Evolutionary conservation across 495 filamentous ascomycete genomes (phyloP).

Genomic region (Talaromyces nanjingensis): DNA sequence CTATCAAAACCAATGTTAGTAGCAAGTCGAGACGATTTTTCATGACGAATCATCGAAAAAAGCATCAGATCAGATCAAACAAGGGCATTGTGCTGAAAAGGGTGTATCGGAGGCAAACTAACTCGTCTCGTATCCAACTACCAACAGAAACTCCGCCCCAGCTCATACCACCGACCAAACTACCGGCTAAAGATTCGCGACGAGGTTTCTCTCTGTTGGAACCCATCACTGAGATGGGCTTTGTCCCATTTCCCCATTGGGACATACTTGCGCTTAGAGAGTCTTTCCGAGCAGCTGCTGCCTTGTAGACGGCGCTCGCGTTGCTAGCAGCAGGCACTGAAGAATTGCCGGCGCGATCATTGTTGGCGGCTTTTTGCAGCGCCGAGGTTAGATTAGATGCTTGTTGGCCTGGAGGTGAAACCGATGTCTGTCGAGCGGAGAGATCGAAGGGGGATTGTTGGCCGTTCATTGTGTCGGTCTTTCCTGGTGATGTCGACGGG

Average conservation of each 20-base stretch:
- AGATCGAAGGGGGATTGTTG: conserved; percentile 59
- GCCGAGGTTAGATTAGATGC: conserved; percentile 58
- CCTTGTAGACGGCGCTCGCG: conserved; percentile 35
- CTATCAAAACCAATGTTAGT: conserved; percentile 36
- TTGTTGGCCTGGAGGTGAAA: conserved; percentile 54
- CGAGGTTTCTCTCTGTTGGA: conserved; percentile 68
- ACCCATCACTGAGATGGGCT: conserved; percentile 77
- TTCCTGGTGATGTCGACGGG: conserved; percentile 21
- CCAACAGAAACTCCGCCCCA: conserved; percentile 96
- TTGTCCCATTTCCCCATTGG: conserved; percentile 66
- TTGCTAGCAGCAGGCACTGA: conserved; percentile 12
- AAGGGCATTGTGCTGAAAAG: neutral
- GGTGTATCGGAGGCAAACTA: conserved; percentile 6
- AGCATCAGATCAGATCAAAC: neutral
- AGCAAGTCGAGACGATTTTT: neutral
- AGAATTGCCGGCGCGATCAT: conserved; percentile 15
- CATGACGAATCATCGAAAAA: neutral
- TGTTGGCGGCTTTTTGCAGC: conserved; percentile 42
- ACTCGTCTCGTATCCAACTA: conserved; percentile 95
- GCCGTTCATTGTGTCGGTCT: conserved; percentile 40
- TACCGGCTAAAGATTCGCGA: conserved; percentile 79
- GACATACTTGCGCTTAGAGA: conserved; percentile 54
- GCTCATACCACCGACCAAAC: conserved; percentile 89
- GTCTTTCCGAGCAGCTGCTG: conserved; percentile 52
- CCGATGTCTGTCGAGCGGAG: conserved; percentile 53